Conservation (phyloP, 225 moss, liverwort and hornwort species). For the Anthoceros angustus region DNA sequence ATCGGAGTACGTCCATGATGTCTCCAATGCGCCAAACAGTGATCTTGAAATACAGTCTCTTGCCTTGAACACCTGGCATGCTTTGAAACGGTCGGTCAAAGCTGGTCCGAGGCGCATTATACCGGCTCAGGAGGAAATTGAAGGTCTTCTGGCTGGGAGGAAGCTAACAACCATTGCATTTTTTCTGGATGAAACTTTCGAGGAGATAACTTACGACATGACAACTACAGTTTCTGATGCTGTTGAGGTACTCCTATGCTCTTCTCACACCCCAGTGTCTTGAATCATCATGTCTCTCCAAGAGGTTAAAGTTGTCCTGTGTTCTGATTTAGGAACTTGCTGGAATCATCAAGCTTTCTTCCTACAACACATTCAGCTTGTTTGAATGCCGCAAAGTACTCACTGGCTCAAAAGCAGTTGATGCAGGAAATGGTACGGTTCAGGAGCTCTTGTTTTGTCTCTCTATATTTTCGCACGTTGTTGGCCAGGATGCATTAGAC, state of each 20-base stretch:
- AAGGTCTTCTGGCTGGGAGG: conserved; percentile 60
- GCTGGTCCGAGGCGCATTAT: conserved; percentile 78
- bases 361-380: conserved; percentile 83
- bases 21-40: conserved; percentile 53
- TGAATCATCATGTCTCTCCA: neutral
- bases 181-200: conserved; percentile 96
- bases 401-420: conserved; percentile 79
- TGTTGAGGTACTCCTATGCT: conserved; percentile 46
- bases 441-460: neutral
- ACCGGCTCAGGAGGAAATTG: conserved; percentile 88
- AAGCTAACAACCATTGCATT: conserved; percentile 82
- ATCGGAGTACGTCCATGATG: conserved; percentile 86
- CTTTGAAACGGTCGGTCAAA: conserved; percentile 85
- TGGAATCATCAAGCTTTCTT: conserved; percentile 81
- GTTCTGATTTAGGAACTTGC: conserved; percentile 51
- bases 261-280: neutral
- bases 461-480: neutral
- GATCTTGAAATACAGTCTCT: conserved; percentile 57
- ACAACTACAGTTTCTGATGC: conserved; percentile 90
- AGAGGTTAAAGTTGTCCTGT: neutral
- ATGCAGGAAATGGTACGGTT: conserved; percentile 52
- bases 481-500: neutral
- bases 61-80: conserved; percentile 88
- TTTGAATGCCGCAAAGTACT: conserved; percentile 90
- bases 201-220: conserved; percentile 93